phyloP scores from a whole-genome alignment of 1,284 basidiomycete genomes.

The Rhodotorula sp. region DNA sequence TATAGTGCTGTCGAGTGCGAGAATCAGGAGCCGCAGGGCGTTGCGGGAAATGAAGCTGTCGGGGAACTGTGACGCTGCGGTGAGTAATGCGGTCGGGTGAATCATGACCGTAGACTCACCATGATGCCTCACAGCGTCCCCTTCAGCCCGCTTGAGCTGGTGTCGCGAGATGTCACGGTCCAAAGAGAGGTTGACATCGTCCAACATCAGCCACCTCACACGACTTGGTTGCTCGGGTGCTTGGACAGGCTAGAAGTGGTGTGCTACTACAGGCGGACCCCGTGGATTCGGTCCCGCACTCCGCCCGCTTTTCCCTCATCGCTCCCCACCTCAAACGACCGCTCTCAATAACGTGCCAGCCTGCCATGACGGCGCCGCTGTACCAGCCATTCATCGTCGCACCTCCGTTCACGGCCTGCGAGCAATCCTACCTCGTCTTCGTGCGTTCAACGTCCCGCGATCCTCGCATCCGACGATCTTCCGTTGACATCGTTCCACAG shows the following conservation, averaged over 20 bases:
- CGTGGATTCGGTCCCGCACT: background rate
- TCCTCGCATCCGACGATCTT: background rate
- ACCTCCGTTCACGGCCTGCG: slow-evolving; percentile 27
- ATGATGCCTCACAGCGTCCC: background rate
- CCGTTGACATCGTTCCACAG: slow-evolving; percentile 1
- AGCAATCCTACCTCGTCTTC: slow-evolving; percentile 22
- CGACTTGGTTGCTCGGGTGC: background rate
- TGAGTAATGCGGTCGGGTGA: background rate
- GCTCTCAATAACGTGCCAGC: no score
- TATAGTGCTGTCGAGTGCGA: slow-evolving; percentile 13
- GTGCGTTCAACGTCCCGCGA: background rate
- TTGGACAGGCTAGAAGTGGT: background rate
- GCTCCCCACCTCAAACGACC: background rate
- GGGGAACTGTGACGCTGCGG: slow-evolving; percentile 2
- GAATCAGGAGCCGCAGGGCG: background rate
- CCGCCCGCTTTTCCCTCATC: background rate
- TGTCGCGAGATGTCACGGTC: background rate
- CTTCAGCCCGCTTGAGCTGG: background rate
- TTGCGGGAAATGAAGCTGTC: slow-evolving; percentile 10
- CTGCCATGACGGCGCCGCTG: background rate
- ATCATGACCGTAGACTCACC: background rate
- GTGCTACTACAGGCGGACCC: no score
- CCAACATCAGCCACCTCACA: no score
- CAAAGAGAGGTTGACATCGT: background rate
- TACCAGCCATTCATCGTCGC: slow-evolving; percentile 26